Evolutionary conservation across 2,329 filamentous ascomycete genomes (phyloP), one percentile per base, ranked within the genome.

Genomic region (Aspergillaceae sp.): DNA sequence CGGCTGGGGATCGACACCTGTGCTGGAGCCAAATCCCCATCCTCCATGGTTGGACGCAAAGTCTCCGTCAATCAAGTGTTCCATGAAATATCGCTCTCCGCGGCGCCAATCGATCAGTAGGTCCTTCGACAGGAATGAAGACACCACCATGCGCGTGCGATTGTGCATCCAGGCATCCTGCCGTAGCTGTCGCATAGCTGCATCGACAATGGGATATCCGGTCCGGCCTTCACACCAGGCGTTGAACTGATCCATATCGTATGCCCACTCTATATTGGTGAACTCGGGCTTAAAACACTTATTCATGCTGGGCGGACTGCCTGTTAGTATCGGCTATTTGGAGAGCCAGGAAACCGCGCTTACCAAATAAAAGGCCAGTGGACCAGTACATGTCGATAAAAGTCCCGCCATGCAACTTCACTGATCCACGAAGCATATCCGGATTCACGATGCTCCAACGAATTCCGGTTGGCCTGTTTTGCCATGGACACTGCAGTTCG

Each of bases 341-440:
- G 6, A 9, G 29, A 10, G 4, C 11, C 5, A 1, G 7, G 7
- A 35, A 28, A 9, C 11, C 7, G 6, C 19, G 19, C 19, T 19
- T 51, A 68, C 67, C 70, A 72, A 38, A 72, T 66, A 44, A 89
- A 90, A 0, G 90, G 90, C 87, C 87, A 94, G 49, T 90, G 72
- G 0, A 83, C 86, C 4, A 95, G 69, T 3, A 95, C 86, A 61
- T 92, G 86, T 58, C 83, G 87, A 69, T 94, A 94, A 59, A 94
- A 94, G 58, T 94, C 87, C 9, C 87, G 74, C 87, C 87, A 92
- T 0, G 86, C 87, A 3, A 94, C 75, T 64, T 94, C 87, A 44
- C 82, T 82, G 52, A 92, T 87, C 87, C 87, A 94, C 0, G 74
- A 73, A 43, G 77, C 72, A 47, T 86, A 83, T 0, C 86, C 86